A percentile compares a stretch with the other conserved stretches of the same genome.
phyloP scores from a whole-genome alignment of 1,139 yeast species.

The Saccharomyces pastorianus region DNA sequence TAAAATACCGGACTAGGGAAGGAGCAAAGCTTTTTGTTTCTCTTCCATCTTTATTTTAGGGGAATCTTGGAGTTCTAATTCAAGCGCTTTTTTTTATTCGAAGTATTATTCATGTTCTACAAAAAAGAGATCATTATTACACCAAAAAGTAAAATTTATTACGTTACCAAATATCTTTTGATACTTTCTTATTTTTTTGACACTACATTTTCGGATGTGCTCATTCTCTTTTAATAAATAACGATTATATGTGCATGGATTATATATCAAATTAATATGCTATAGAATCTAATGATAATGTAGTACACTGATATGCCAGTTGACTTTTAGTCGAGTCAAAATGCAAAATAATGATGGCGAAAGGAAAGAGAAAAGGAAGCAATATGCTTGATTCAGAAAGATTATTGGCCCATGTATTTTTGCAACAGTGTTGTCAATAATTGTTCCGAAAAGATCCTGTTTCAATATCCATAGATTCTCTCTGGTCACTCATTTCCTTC shows the following conservation, averaged over 20 bases:
- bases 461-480: background rate
- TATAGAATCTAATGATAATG: background rate
- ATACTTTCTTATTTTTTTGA: background rate
- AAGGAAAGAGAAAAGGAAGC: too few relatives aligned
- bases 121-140: background rate
- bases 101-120: background rate
- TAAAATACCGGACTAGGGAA: background rate
- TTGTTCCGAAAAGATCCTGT: too few relatives aligned
- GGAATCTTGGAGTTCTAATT: background rate
- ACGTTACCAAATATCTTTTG: too few relatives aligned
- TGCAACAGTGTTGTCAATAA: background rate
- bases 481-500: conserved; percentile 7
- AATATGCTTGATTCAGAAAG: background rate
- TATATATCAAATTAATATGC: background rate
- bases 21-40: background rate
- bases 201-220: background rate
- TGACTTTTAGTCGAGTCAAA: too few relatives aligned
- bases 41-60: background rate
- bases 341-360: too few relatives aligned
- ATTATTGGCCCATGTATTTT: background rate
- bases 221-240: background rate
- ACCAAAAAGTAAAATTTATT: background rate
- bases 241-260: background rate
- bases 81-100: background rate
- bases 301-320: background rate